Evolutionary conservation across 495 filamentous ascomycete genomes (phyloP), one percentile per base, ranked within the genome.

Genomic region (Xylaria curta): DNA sequence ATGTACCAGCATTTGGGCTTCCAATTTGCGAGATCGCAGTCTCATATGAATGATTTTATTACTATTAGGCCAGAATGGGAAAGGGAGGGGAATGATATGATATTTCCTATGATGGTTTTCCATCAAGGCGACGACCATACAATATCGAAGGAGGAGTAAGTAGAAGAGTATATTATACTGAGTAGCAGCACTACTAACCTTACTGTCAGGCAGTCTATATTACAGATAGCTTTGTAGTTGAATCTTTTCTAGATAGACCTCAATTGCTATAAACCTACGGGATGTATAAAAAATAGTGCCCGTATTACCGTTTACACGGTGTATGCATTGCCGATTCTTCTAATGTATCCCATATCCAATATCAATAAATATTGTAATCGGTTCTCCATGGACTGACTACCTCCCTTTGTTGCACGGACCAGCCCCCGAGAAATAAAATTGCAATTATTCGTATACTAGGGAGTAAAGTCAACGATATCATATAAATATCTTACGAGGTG

Each of bases 1-100:
- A 58, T 68, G 66, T 68, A 68, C 12, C n/a, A 2, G n/a, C 51
- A 59, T 12, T 21, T 68, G 53, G 66, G 66, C 15, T 68, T 59
- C 53, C 7, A 17, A n/a, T 38, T n/a, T 47, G 53, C 66, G 21
- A 28, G 7, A 17, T 59, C 40, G 66, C 15, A 21, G 42, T 26
- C 21, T 31, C 19, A 38, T 6, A 46, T 19, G n/a, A 24, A 10
- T 46, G 24, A 24, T 54, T n/a, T 26, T 3, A 59, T 68, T 33
- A 56, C 19, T 3, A 4, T 59, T 13, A 33, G 31, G 24, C 66
- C 53, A 7, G 53, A 68, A 59, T 68, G 66, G 66, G 36, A n/a
- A 2, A 28, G 0, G 3, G 6, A 19, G 0, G 17, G 9, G 9
- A 24, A 21, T 15, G 13, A 19, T 33, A 1, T 58, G 2, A 40